A percentile compares a stretch with the other conserved stretches of the same genome.
phyloP scores from a whole-genome alignment of 495 filamentous ascomycete species.

The Lasiosphaeriaceae sp. region DNA sequence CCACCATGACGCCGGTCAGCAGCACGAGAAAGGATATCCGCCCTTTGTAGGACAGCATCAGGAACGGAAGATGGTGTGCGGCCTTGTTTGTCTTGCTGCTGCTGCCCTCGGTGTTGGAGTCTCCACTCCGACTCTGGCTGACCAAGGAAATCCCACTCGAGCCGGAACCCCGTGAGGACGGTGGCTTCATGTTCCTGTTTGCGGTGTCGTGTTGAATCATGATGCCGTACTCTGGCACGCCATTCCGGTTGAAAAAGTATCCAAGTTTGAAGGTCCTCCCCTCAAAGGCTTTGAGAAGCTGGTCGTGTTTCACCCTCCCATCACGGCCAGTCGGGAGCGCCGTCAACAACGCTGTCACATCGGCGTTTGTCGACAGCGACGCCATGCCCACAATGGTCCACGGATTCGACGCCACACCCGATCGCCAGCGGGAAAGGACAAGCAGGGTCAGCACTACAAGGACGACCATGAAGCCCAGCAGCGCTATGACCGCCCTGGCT shows the following conservation, averaged over 20 bases:
- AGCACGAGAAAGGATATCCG: constrained; percentile 28
- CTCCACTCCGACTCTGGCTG: not conserved
- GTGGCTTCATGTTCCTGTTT: too few species aligned
- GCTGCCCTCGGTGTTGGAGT: not conserved
- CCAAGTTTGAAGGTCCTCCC: constrained; percentile 33
- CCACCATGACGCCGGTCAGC: constrained; percentile 30
- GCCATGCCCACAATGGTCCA: constrained; percentile 39
- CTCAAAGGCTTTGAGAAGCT: constrained; percentile 19
- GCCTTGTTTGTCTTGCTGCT: not conserved
- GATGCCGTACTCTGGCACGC: constrained; percentile 32
- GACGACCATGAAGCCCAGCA: constrained; percentile 26
- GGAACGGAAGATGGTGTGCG: constrained; percentile 28
- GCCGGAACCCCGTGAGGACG: constrained; percentile 9
- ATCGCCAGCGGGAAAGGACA: constrained; percentile 25
- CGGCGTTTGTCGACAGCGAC: constrained; percentile 29
- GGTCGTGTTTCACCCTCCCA: constrained; percentile 17
- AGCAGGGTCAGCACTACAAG: constrained; percentile 22
- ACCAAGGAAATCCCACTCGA: constrained; percentile 8
- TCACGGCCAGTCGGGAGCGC: constrained; percentile 20
- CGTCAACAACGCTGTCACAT: constrained; percentile 25
- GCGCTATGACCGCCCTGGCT: constrained; percentile 19
- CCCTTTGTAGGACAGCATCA: constrained; percentile 29
- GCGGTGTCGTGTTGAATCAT: constrained; percentile 20
- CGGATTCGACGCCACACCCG: constrained; percentile 36
- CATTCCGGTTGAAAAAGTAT: constrained; percentile 26